Evolutionary conservation across 345 rosid species (phyloP).

Genomic region (Populus pruinosa): DNA sequence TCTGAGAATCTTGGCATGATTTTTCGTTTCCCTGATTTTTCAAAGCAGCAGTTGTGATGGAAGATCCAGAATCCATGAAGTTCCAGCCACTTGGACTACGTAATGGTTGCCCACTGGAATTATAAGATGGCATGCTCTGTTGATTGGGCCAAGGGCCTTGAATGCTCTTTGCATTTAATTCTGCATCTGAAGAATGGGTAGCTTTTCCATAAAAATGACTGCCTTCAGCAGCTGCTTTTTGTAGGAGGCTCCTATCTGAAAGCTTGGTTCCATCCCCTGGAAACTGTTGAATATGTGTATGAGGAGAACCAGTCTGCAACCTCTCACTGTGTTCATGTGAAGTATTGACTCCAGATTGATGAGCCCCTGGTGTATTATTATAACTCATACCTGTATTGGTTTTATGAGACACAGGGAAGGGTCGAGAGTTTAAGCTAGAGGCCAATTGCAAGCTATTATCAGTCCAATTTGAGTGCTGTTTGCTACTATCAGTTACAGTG

Average conservation of each 20-base stretch:
- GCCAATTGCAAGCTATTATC: slow-evolving; percentile 29
- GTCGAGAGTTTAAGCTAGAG: slow-evolving; percentile 22
- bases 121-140: slow-evolving; percentile 19
- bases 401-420: slow-evolving; percentile 28
- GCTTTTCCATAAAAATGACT: slow-evolving; percentile 39
- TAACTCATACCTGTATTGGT: slow-evolving; percentile 18
- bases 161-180: slow-evolving; percentile 29
- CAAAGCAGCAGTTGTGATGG: slow-evolving; percentile 13
- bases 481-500: slow-evolving; percentile 27
- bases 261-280: slow-evolving; percentile 39
- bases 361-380: slow-evolving; percentile 20
- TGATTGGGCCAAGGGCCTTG: slow-evolving; percentile 37
- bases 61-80: slow-evolving; percentile 32
- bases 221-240: slow-evolving; percentile 44
- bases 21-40: slow-evolving; percentile 35
- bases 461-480: slow-evolving; percentile 37
- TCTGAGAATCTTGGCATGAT: slow-evolving; percentile 29
- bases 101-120: slow-evolving; percentile 35
- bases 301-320: slow-evolving; percentile 41
- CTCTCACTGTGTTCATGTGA: slow-evolving; percentile 40
- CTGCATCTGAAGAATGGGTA: slow-evolving; percentile 35
- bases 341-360: slow-evolving; percentile 32
- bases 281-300: slow-evolving; percentile 31
- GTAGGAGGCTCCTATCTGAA: slow-evolving; percentile 39
- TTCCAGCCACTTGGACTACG: slow-evolving; percentile 46